Base-by-base conservation (phyloP, 805 yeast species). In the Candida nonsorbophila region DNA sequence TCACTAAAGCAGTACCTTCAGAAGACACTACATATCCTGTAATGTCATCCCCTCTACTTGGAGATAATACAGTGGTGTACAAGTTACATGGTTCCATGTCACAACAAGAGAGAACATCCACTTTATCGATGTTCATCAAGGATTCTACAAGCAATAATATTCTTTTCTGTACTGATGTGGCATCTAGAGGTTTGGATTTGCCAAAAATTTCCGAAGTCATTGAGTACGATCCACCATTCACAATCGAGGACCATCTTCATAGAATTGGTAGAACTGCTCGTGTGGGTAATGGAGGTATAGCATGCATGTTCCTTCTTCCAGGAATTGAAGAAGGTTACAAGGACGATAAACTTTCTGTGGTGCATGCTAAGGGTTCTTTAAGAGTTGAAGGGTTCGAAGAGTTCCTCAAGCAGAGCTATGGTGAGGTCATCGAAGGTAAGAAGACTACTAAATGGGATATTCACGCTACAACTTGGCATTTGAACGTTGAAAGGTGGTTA, bases 191-290 rank as follows among this genome's bases (percentile, higher is more conserved):
- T 38, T 68, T 92, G 38, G 99, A 92, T 66, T 62, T 92, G 33
- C 95, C 96, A 2, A 71, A 76, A 28, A 85, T 92, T 34, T 74
- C 92, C 25, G 75, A 80, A 27, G 95, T 92, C 18, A 68, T 92
- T 12, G 98, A 92, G 54, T 81, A 79, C 45, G 99, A 92, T 51
- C 96, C 99, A 3, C 96, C 98, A 4, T 88, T 90, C 49, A 73
- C 92, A 1, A 68, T 86, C 4, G 97, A 87, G 39, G 99, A 92
- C 51, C 98, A 92, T 67, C 64, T 92, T 34, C 99, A 92, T 56
- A 73, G 99, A 56, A 84, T 88, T 32, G 99, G 99, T 30, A 78
- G 99, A 64, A 87, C 97, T 8, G 99, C 99, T 6, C 79, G 99
- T 62, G 95, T 94, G n/a, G 98, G 98, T 39, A 72, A 77, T 25